Evolutionary conservation across 257 asterid genomes (phyloP), one percentile per base, ranked within the genome.

Genomic region (Pogostemon cablin): DNA sequence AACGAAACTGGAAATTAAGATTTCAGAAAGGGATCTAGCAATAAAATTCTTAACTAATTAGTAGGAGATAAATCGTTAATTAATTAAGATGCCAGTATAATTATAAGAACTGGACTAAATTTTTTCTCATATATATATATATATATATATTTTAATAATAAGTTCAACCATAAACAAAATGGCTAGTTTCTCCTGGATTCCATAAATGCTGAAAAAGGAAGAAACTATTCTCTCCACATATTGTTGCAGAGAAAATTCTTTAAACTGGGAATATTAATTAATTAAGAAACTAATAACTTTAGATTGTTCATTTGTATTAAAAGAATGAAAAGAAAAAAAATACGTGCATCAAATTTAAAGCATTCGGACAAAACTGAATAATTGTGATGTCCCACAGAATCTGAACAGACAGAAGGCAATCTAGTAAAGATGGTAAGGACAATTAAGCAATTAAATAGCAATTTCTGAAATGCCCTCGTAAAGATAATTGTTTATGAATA

Each of bases 381-480:
- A 78, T 73, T 73, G 73, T 69, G 77, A 70, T 77, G 89, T 44
- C 96, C 96, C 93, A 89, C 90, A 75, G 73, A 81, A 86, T 85
- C 91, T 81, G 77, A 77, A 56, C 83, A 85, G 81, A 79, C 85
- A 72, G 80, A 71, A 78, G 79, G 88, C 80, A 83, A 85, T 86
- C 93, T 81, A 79, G 64, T 79, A 80, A 89, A 88, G 90, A 86
- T 77, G 73, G 77, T 75, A 80, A 82, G 79, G 79, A 86, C 87
- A 79, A 72, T 63, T 69, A 71, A 65, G 44, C 73, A 50, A 55
- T 66, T 58, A 62, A 74, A 80, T 65, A 48, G 77, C 75, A 75
- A 72, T 77, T 56, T 72, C 79, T 48, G 67, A 67, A 84, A 63
- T 79, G 81, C 79, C 85, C 81, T 77, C 72, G 11, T 68, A 72